Base-by-base conservation (phyloP, 2,329 filamentous ascomycete species). In the Botrytis galanthina region DNA sequence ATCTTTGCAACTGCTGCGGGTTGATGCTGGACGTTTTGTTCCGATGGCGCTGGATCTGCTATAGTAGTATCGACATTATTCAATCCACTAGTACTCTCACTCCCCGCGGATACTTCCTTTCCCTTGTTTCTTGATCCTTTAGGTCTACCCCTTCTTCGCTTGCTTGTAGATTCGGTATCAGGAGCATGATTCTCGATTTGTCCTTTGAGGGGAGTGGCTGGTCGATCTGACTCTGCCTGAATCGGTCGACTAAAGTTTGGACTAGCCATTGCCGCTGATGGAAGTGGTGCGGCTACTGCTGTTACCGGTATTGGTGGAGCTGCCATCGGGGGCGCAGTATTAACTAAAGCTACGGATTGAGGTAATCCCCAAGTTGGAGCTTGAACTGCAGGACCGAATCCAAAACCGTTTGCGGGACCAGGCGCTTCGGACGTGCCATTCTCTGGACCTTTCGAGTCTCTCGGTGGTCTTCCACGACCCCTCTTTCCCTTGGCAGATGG, bases 101-200 rank as follows among this genome's bases (percentile, higher is more conserved):
- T 35, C 59, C 39, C 64, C 51, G 73, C 73, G 39, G 74, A 72
- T 22, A 73, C 76, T 72, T 79, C 76, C n/a, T 48, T 74, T 57
- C 75, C 76, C 4, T 84, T 83, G 74, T 87, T 88, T 74, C 85
- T 86, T 1, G 86, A 87, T 0, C 86, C 86, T 74, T 87, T 87
- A 0, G 86, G 86, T 46, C 86, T 83, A 9, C 86, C 80, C 62
- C 81, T 74, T 70, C 79, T 80, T 78, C 73, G 77, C 72, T 78
- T 82, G 76, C 42, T 78, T 29, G 75, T 76, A 64, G 78, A 79
- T 51, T 75, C 66, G 51, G 72, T 71, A 54, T 73, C 75, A 32
- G 68, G 63, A 14, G 68, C 57, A 32, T 64, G 64, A 54, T 76
- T 76, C 42, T 76, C 74, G 29, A 54, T 60, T 60, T 76, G 74